Percentiles rank a stretch among this genome's conserved stretches.
These are phyloP conservation scores for Helminthosporium solani DNA, from an alignment of 2,329 filamentous ascomycete species.

Conservation along the genomic window DNA sequence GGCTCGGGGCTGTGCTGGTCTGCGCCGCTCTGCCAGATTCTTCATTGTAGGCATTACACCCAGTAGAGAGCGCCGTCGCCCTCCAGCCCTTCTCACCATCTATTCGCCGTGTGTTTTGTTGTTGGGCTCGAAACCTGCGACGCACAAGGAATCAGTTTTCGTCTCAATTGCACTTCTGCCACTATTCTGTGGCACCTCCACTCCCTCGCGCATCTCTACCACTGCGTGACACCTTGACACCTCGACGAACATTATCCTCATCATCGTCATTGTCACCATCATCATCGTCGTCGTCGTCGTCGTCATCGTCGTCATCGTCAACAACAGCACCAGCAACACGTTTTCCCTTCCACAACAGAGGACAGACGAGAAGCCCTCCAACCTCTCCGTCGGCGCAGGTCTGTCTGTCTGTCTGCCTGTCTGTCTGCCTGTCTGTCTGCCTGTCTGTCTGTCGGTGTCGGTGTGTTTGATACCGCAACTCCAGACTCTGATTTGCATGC, in stretches of 20 bases:
- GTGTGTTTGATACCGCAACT: too few species aligned
- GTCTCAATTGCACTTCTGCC: conserved; percentile 28
- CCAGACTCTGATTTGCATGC: conserved; percentile 22
- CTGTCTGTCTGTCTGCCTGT: too few species aligned
- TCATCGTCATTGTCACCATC: not conserved
- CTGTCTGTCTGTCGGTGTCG: too few species aligned
- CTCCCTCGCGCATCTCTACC: conserved; percentile 3
- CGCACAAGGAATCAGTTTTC: conserved; percentile 27
- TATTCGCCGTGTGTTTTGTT: conserved; percentile 15
- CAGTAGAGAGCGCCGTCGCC: conserved; percentile 15
- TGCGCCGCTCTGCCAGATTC: not conserved
- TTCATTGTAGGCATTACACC: conserved; percentile 10
- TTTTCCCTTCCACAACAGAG: too few species aligned
- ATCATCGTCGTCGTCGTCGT: too few species aligned
- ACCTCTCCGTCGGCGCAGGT: too few species aligned
- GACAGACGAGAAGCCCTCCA: too few species aligned
- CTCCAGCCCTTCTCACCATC: conserved; percentile 7
- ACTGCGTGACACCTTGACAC: too few species aligned
- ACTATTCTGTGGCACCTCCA: conserved; percentile 15
- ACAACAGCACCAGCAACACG: too few species aligned
- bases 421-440: too few species aligned
- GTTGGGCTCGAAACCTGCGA: conserved; percentile 22
- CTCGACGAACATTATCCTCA: not conserved
- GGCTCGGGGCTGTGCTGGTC: conserved; percentile 23
- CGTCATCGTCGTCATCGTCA: too few species aligned